Evolutionary conservation across 345 rosid species (phyloP).

Genomic region (Hypericum androsaemum): DNA sequence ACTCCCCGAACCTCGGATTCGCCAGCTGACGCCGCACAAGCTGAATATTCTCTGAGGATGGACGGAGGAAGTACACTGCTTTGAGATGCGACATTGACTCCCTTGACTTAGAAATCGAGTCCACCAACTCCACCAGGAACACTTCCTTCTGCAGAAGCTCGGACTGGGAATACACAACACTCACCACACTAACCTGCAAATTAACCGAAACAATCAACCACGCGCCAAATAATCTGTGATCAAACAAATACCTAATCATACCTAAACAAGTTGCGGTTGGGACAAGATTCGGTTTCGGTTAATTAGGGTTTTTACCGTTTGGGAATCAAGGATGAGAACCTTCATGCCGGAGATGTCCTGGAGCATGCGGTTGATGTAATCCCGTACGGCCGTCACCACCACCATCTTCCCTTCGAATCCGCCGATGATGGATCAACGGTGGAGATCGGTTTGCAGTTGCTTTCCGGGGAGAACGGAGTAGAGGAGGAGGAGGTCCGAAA

Average conservation of each 20-base stretch:
- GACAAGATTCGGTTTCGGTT: too few species aligned
- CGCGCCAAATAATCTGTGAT: not conserved
- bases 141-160: constrained; percentile 95
- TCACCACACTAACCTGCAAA: constrained; percentile 75
- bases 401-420: constrained; percentile 36
- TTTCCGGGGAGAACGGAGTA: too few species aligned
- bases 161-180: constrained; percentile 88
- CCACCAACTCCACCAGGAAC: constrained; percentile 82
- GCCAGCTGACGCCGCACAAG: constrained; percentile 69
- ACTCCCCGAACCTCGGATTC: constrained; percentile 85
- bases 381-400: constrained; percentile 67
- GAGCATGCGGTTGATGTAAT: constrained; percentile 87
- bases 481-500: too few species aligned
- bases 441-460: too few species aligned
- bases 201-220: not conserved
- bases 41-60: constrained; percentile 80
- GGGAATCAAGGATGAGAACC: constrained; percentile 92
- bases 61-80: constrained; percentile 85
- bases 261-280: too few species aligned
- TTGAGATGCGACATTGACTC: constrained; percentile 94
- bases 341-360: constrained; percentile 99
- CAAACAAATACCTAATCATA: too few species aligned
- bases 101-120: constrained; percentile 64
- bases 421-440: too few species aligned
- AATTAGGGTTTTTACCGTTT: constrained; percentile 44